phyloP scores from a whole-genome alignment of 805 yeast genomes.

The Metschnikowia rubicola region DNA sequence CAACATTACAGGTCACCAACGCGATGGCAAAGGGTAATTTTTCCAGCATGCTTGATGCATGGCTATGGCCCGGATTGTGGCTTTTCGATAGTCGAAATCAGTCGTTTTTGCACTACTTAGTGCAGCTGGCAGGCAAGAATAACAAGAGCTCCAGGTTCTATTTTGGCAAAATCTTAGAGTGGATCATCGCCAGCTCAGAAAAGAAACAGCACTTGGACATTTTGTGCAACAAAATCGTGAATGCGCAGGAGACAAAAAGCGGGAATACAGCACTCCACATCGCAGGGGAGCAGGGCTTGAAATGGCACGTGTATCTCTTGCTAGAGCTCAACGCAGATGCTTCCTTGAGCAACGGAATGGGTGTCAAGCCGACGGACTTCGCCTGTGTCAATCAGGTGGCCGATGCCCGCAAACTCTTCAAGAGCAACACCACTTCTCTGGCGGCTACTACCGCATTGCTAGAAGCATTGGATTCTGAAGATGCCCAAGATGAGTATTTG shows the following conservation, averaged over 20 bases:
- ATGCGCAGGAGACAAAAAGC: slow-evolving; percentile 32
- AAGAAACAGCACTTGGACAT: slow-evolving; percentile 17
- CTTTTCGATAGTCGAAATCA: slow-evolving; percentile 59
- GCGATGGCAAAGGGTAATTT: slow-evolving; percentile 78
- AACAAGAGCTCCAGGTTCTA: slow-evolving; percentile 35
- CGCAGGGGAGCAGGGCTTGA: slow-evolving; percentile 38
- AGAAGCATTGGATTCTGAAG: slow-evolving; percentile 8
- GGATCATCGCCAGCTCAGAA: slow-evolving; percentile 23
- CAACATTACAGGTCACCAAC: slow-evolving; percentile 82
- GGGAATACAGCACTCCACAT: slow-evolving; percentile 40
- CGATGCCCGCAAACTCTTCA: slow-evolving; percentile 14
- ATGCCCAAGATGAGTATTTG: slow-evolving; percentile 24
- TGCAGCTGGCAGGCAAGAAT: slow-evolving; percentile 39
- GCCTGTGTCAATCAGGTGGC: slow-evolving; percentile 54
- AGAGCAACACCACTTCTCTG: slow-evolving; percentile 11
- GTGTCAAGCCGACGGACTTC: slow-evolving; percentile 82
- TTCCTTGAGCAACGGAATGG: slow-evolving; percentile 74
- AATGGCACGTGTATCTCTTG: slow-evolving; percentile 37
- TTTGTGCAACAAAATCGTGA: slow-evolving; percentile 23
- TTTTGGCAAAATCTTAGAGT: slow-evolving; percentile 32
- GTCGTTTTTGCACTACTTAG: slow-evolving; percentile 83
- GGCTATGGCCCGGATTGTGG: slow-evolving; percentile 60
- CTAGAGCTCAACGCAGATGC: slow-evolving; percentile 47
- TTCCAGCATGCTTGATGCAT: slow-evolving; percentile 56
- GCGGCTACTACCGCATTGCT: slow-evolving; percentile 9